These are phyloP conservation scores for Yamadazyma pseudoaaseri DNA, from an alignment of 1,139 yeast species.

Conservation along the genomic window DNA sequence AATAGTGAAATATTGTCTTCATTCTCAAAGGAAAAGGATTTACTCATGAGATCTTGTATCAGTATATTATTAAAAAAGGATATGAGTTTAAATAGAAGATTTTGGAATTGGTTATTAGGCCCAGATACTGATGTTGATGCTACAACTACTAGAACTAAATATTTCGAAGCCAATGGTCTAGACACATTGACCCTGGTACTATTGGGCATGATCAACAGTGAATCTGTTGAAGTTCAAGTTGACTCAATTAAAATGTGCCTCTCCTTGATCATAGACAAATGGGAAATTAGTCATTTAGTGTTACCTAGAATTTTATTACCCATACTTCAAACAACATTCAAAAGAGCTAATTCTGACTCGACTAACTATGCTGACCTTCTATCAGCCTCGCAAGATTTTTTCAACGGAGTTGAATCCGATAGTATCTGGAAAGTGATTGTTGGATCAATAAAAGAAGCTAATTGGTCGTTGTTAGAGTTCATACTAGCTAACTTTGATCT, in stretches of 20 bases:
- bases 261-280: constrained; percentile 75
- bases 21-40: constrained; percentile 51
- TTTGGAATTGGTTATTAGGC: constrained; percentile 92
- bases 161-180: constrained; percentile 59
- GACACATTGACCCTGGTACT: constrained; percentile 52
- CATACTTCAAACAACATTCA: constrained; percentile 42
- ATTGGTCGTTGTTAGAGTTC: constrained; percentile 52
- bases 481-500: constrained; percentile 67
- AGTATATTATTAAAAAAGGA: constrained; percentile 74
- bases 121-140: constrained; percentile 42
- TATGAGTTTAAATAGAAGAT: constrained; percentile 88
- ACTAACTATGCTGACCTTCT: constrained; percentile 40
- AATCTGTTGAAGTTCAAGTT: constrained; percentile 32
- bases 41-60: constrained; percentile 63
- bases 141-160: constrained; percentile 31
- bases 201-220: constrained; percentile 37
- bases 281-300: constrained; percentile 84
- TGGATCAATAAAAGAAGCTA: constrained; percentile 9
- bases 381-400: constrained; percentile 61
- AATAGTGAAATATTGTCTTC: constrained; percentile 54
- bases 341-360: constrained; percentile 5
- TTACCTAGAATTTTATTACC: constrained; percentile 73
- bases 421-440: constrained; percentile 72
- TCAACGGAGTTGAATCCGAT: constrained; percentile 81
- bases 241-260: constrained; percentile 63